Percentiles rank a stretch among this genome's conserved stretches.
Conservation (phyloP, 2,329 filamentous ascomycete genomes). For the Curvularia hawaiiensis region DNA sequence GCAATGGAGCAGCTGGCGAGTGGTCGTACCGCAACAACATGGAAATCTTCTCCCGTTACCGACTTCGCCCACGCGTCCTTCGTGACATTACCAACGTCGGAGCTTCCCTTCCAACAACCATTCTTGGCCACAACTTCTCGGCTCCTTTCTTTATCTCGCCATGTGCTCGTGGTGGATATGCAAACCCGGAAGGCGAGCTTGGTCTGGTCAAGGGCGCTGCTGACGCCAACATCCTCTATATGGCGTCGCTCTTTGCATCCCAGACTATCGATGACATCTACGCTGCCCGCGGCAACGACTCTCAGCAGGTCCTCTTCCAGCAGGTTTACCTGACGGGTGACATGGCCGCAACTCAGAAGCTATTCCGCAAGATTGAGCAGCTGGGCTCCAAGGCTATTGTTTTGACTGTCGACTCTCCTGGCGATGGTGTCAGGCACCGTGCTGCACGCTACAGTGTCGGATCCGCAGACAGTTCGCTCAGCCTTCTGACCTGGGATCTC, state of each 20-base stretch:
- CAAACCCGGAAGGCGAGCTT: conserved; percentile 54
- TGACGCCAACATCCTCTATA: conserved; percentile 58
- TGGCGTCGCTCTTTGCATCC: conserved; percentile 47
- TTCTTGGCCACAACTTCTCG: conserved; percentile 60
- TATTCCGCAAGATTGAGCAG: conserved; percentile 41
- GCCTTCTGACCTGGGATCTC: conserved; percentile 42
- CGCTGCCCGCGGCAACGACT: conserved; percentile 13
- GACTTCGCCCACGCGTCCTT: conserved; percentile 56
- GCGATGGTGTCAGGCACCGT: conserved; percentile 46
- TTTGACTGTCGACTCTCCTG: conserved; percentile 50
- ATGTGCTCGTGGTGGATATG: conserved; percentile 47
- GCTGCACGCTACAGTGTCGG: conserved; percentile 41
- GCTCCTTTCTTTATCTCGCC: conserved; percentile 62
- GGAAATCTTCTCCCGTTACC: conserved; percentile 58
- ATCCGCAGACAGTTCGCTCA: conserved; percentile 38
- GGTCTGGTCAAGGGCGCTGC: conserved; percentile 58
- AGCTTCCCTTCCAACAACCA: conserved; percentile 50
- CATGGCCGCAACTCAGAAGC: conserved; percentile 35
- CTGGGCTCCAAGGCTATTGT: conserved; percentile 49
- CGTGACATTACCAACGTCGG: conserved; percentile 55
- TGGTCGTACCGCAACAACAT: conserved; percentile 63
- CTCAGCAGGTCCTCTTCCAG: conserved; percentile 47
- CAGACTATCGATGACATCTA: conserved; percentile 30
- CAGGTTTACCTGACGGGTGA: conserved; percentile 48
- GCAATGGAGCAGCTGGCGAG: conserved; percentile 61